A percentile compares a stretch with the other conserved stretches of the same genome.
Evolutionary conservation across 2,329 filamentous ascomycete species (phyloP).

Genomic region (Trichothecium sympodiale): DNA sequence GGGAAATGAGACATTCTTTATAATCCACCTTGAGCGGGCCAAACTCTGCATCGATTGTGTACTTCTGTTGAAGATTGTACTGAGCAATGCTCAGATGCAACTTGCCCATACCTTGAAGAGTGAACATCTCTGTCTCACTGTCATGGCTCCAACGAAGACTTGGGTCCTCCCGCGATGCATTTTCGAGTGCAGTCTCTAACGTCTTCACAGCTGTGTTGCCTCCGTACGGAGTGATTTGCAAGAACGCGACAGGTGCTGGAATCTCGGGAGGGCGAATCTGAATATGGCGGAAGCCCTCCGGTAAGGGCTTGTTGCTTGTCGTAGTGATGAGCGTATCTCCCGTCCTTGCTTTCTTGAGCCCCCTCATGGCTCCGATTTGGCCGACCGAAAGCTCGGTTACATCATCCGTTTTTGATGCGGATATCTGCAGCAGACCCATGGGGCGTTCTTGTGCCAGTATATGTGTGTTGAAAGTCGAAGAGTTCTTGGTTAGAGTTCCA

Average conservation of each 20-base stretch:
- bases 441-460: constrained; percentile 69
- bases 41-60: constrained; percentile 79
- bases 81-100: constrained; percentile 89
- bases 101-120: constrained; percentile 92
- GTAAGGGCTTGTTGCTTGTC: constrained; percentile 47
- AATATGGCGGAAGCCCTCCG: constrained; percentile 58
- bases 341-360: constrained; percentile 82
- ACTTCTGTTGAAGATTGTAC: constrained; percentile 76
- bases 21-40: constrained; percentile 93
- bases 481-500: constrained; percentile 64
- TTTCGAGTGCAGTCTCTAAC: constrained; percentile 62
- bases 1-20: constrained; percentile 62
- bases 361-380: constrained; percentile 88
- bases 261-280: constrained; percentile 83
- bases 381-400: constrained; percentile 70
- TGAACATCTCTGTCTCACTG: constrained; percentile 84
- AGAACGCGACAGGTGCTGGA: constrained; percentile 90
- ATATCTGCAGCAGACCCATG: constrained; percentile 77
- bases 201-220: constrained; percentile 70
- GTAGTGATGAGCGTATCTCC: constrained; percentile 84
- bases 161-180: constrained; percentile 83
- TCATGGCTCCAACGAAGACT: constrained; percentile 78
- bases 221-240: constrained; percentile 69
- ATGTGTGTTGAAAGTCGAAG: constrained; percentile 77
- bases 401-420: constrained; percentile 77